Evolutionary conservation across 306 rosid species (phyloP).

Genomic region (Crataegus laevigata): DNA sequence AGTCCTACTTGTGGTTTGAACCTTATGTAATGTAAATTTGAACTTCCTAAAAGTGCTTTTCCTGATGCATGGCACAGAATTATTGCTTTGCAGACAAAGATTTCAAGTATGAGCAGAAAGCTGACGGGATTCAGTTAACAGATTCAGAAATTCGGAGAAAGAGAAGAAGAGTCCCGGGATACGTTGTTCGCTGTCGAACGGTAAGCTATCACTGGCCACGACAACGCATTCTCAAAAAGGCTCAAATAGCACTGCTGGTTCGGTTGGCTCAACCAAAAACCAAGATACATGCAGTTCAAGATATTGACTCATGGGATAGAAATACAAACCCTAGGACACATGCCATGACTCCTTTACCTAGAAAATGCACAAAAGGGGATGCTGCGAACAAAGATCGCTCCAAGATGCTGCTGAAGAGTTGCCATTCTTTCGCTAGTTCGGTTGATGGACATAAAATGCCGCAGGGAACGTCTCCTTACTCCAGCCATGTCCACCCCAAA

Average conservation of each 20-base stretch:
- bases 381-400: background rate
- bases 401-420: background rate
- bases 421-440: background rate
- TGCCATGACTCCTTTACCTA: background rate
- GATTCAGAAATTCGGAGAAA: background rate
- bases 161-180: background rate
- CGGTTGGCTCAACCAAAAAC: background rate
- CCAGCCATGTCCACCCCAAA: constrained; percentile 25
- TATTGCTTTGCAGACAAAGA: background rate
- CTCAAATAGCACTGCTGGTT: background rate
- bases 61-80: background rate
- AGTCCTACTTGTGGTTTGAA: background rate
- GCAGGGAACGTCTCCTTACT: background rate
- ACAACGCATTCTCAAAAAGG: background rate
- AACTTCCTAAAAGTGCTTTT: background rate
- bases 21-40: background rate
- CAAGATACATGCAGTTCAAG: background rate
- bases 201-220: background rate
- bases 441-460: background rate
- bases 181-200: background rate
- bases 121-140: background rate
- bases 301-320: background rate
- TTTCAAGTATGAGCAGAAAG: background rate
- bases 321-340: background rate
- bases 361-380: background rate